A percentile compares a stretch with the other conserved stretches of the same genome.
Conservation (phyloP, 805 yeast species). For the Deakozyma indianensis region DNA sequence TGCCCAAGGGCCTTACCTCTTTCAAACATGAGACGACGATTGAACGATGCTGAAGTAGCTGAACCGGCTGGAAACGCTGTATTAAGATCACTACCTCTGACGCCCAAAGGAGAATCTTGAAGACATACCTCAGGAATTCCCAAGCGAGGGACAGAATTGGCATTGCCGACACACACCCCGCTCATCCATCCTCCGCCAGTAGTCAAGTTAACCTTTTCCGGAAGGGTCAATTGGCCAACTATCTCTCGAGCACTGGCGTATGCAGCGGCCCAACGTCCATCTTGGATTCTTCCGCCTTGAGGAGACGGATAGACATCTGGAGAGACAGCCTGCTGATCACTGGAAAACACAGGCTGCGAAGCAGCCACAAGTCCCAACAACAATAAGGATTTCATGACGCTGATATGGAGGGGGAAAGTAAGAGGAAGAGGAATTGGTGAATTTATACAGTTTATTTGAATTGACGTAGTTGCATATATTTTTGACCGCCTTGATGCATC, state of each 20-base stretch:
- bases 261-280: conserved; percentile 40
- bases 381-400: no score
- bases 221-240: conserved; percentile 42
- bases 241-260: conserved; percentile 39
- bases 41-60: conserved; percentile 45
- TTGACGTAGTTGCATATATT: no score
- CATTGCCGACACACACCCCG: conserved; percentile 48
- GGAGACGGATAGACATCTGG: conserved; percentile 13
- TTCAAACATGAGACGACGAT: conserved; percentile 33
- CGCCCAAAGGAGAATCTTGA: conserved; percentile 52
- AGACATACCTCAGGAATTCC: conserved; percentile 41
- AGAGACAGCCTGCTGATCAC: no score
- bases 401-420: no score
- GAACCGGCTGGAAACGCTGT: conserved; percentile 46
- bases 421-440: no score
- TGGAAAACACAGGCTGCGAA: no score
- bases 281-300: conserved; percentile 10
- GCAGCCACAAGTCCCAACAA: no score
- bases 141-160: conserved; percentile 41
- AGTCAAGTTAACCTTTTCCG: conserved; percentile 48
- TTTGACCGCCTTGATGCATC: no score
- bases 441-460: no score
- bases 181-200: conserved; percentile 53
- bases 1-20: conserved; percentile 44
- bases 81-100: conserved; percentile 40